Conservation (phyloP, 1,284 basidiomycete genomes). For the Pyrrhoderma lamaoense region DNA sequence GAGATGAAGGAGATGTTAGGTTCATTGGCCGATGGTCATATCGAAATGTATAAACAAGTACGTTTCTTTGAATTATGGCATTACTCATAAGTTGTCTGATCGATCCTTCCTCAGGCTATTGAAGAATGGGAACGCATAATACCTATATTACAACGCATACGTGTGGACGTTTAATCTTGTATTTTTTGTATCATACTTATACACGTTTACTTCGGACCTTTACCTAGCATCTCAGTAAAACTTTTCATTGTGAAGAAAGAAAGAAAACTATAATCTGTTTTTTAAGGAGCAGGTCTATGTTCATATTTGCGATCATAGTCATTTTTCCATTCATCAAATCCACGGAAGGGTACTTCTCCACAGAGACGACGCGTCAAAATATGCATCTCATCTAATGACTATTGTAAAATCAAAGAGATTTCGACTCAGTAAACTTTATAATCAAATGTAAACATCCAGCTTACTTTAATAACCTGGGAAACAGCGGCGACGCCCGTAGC, state of each 20-base stretch:
- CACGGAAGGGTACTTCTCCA: slow-evolving; percentile 40
- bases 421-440: neutral
- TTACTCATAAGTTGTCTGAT: slow-evolving; percentile 15
- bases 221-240: neutral
- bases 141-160: slow-evolving; percentile 79
- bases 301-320: slow-evolving; percentile 26
- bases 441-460: slow-evolving; percentile 17
- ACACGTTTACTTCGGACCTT: neutral
- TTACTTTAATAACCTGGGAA: slow-evolving; percentile 36
- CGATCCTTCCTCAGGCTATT: slow-evolving; percentile 54
- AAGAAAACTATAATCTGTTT: neutral
- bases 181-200: slow-evolving; percentile 5
- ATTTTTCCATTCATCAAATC: slow-evolving; percentile 36
- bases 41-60: slow-evolving; percentile 87
- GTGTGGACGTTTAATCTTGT: slow-evolving; percentile 64
- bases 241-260: neutral
- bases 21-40: slow-evolving; percentile 87
- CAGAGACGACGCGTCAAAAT: slow-evolving; percentile 35
- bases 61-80: slow-evolving; percentile 24
- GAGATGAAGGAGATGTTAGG: slow-evolving; percentile 95
- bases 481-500: slow-evolving; percentile 39
- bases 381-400: slow-evolving; percentile 40
- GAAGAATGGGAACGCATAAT: slow-evolving; percentile 91
- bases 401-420: neutral
- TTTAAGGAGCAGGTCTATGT: neutral